phyloP scores from a whole-genome alignment of 2,329 filamentous ascomycete genomes.

The Phoma sp. region DNA sequence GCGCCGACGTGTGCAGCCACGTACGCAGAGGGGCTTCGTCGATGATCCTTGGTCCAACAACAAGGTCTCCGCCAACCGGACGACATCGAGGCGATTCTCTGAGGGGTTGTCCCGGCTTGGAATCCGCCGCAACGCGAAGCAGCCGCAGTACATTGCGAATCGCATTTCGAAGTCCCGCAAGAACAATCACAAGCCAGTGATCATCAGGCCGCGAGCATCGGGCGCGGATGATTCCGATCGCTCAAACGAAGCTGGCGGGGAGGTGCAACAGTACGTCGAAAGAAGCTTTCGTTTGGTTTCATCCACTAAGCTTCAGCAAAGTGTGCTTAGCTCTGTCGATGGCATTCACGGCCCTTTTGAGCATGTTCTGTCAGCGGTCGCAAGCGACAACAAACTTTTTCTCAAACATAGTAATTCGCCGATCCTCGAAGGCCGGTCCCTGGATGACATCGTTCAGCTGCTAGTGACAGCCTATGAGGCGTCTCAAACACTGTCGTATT shows the following conservation, averaged over 20 bases:
- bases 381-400: conserved; percentile 42
- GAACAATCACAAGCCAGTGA: conserved; percentile 23
- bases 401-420: conserved; percentile 41
- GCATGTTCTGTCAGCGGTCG: conserved; percentile 37
- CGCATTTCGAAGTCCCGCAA: conserved; percentile 35
- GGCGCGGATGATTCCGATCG: conserved; percentile 30
- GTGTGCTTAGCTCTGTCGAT: conserved; percentile 40
- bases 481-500: conserved; percentile 37
- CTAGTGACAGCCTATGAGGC: conserved; percentile 41
- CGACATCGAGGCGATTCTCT: conserved; percentile 37
- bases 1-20: conserved; percentile 46
- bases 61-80: conserved; percentile 24
- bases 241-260: conserved; percentile 40
- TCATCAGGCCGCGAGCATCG: conserved; percentile 26
- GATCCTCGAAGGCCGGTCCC: conserved; percentile 36
- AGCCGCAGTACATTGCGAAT: conserved; percentile 27
- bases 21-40: conserved; percentile 28
- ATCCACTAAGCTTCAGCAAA: conserved; percentile 38
- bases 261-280: conserved; percentile 47
- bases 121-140: conserved; percentile 27
- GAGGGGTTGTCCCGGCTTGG: conserved; percentile 32
- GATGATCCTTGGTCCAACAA: conserved; percentile 30
- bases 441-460: conserved; percentile 36
- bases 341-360: conserved; percentile 23
- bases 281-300: conserved; percentile 41